Evolutionary conservation across 139 green algal species (phyloP).

Genomic region (Mesotaenium endlicherianum): DNA sequence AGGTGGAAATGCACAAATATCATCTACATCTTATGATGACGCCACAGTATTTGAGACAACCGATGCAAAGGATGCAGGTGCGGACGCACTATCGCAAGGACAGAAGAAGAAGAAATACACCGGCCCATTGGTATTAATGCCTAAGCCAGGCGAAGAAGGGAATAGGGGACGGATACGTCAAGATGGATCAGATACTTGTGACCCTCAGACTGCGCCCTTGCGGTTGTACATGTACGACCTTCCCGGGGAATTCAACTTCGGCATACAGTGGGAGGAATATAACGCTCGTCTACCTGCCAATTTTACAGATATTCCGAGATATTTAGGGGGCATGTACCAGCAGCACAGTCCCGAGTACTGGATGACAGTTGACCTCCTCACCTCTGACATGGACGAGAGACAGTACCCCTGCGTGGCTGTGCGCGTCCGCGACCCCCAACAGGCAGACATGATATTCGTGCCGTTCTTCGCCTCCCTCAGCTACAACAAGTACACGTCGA

Average conservation of each 20-base stretch:
- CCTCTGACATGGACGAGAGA: slow-evolving; percentile 1
- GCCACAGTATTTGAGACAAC: too few species aligned
- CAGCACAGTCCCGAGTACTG: slow-evolving; percentile 46
- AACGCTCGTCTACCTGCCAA: slow-evolving; percentile 3
- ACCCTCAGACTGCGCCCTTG: background rate
- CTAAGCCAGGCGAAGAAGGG: background rate
- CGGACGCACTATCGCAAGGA: too few species aligned
- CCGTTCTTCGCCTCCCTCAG: slow-evolving; percentile 39
- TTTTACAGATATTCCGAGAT: slow-evolving; percentile 13
- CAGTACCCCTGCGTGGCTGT: slow-evolving; percentile 6
- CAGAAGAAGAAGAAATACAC: background rate
- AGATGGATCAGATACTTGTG: background rate
- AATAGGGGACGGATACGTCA: background rate
- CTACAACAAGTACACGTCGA: slow-evolving; percentile 26
- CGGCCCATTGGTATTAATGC: background rate
- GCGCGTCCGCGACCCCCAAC: slow-evolving; percentile 14
- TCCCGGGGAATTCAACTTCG: slow-evolving; percentile 30
- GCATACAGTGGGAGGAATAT: slow-evolving; percentile 6
- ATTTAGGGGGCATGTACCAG: slow-evolving; percentile 13
- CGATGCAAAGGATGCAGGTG: too few species aligned
- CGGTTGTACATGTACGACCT: slow-evolving; percentile 52
- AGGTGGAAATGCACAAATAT: too few species aligned
- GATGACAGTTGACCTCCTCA: slow-evolving; percentile 41
- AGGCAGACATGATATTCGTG: slow-evolving; percentile 41
- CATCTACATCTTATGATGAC: too few species aligned